Percentiles rank a stretch among this genome's conserved stretches.
Conservation (phyloP, 176 grass and related monocot genomes). For the Zoysia pacifica region DNA sequence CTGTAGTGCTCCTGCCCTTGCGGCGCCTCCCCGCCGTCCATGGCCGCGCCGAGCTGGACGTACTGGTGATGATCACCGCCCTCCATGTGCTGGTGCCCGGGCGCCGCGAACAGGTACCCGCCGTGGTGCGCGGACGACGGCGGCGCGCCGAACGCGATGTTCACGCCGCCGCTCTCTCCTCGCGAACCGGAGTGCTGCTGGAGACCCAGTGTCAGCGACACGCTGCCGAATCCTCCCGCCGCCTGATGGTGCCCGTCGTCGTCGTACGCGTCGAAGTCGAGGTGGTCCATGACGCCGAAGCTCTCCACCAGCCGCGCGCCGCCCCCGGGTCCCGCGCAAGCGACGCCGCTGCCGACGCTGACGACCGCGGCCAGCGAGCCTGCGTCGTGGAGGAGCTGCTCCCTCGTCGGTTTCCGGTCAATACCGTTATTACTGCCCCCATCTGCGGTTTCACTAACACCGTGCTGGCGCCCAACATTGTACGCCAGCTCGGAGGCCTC, state of each 20-base stretch:
- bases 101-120: slow-evolving; percentile 39
- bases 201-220: slow-evolving; percentile 80
- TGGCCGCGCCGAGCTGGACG: slow-evolving; percentile 36
- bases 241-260: slow-evolving; percentile 3
- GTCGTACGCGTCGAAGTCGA: slow-evolving; percentile 60
- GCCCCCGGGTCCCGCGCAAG: not conserved
- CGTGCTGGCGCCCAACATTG: not conserved
- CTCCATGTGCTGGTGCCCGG: slow-evolving; percentile 43
- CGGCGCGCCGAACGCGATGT: slow-evolving; percentile 61
- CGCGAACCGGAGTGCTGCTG: slow-evolving; percentile 58
- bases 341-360: slow-evolving; percentile 38
- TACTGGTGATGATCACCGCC: slow-evolving; percentile 4
- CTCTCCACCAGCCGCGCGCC: slow-evolving; percentile 15
- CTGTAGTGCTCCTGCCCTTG: slow-evolving; percentile 47
- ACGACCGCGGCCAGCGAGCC: slow-evolving; percentile 77
- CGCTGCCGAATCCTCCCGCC: slow-evolving; percentile 34
- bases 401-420: slow-evolving; percentile 73
- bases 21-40: slow-evolving; percentile 37
- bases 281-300: slow-evolving; percentile 54
- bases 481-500: slow-evolving; percentile 33
- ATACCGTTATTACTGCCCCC: not conserved
- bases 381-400: slow-evolving; percentile 61
- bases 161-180: slow-evolving; percentile 38
- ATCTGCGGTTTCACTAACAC: not conserved
- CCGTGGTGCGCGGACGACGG: slow-evolving; percentile 20